Conservation (phyloP, 1,284 basidiomycete species). For the Pholiota adiposa region DNA sequence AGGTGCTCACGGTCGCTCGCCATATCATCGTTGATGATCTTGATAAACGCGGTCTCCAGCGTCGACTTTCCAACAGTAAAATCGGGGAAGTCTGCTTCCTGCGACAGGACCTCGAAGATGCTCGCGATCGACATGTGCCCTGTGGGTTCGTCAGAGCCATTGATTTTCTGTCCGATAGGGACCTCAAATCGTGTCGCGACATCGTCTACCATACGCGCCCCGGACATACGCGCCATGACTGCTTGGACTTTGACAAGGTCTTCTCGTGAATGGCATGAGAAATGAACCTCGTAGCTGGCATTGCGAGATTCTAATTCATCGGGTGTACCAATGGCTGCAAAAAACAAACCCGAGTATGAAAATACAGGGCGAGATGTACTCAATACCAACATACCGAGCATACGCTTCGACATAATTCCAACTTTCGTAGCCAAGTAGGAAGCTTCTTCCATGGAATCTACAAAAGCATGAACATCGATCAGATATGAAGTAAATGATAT, state of each 20-base stretch:
- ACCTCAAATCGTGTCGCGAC: constrained; percentile 45
- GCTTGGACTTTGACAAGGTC: constrained; percentile 57
- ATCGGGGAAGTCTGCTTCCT: constrained; percentile 11
- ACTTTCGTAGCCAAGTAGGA: constrained; percentile 40
- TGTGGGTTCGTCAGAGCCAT: background rate
- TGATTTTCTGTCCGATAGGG: background rate
- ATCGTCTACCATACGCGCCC: constrained; percentile 68
- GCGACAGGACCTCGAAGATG: constrained; percentile 13
- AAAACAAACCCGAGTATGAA: background rate
- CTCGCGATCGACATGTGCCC: constrained; percentile 9
- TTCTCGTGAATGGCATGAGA: constrained; percentile 65
- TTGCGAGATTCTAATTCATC: constrained; percentile 57
- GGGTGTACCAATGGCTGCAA: constrained; percentile 2
- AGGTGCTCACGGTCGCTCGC: background rate
- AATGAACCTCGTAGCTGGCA: constrained; percentile 79
- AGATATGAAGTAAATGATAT: background rate
- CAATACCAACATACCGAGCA: constrained; percentile 43
- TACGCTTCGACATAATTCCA: constrained; percentile 42
- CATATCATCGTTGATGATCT: constrained; percentile 8
- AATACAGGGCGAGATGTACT: background rate
- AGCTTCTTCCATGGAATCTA: constrained; percentile 77
- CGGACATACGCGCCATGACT: constrained; percentile 67
- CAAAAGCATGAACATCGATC: background rate
- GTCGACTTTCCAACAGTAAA: constrained; percentile 14
- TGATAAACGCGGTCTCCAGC: constrained; percentile 15